A percentile compares a stretch with the other conserved stretches of the same genome.
These are phyloP conservation scores for Wallacemonas sp. DNA, from an alignment of 208 protist genomes.

Conservation along the genomic window DNA sequence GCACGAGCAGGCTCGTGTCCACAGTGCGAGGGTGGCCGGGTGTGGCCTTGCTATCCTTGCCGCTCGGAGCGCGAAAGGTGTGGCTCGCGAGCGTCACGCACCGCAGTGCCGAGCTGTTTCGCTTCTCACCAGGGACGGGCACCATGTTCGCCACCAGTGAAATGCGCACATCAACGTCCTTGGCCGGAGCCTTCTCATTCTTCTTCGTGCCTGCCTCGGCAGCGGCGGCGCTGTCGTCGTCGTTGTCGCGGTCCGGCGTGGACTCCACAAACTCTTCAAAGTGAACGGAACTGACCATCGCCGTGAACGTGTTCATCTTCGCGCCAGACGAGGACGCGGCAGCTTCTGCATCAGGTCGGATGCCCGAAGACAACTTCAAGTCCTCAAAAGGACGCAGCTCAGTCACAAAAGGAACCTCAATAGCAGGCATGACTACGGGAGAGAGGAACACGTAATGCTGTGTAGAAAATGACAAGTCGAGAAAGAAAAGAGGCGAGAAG, in stretches of 20 bases:
- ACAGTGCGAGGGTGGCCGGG: neutral
- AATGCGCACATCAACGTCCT: conserved; percentile 35
- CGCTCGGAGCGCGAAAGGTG: conserved; percentile 24
- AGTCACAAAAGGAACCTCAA: conserved; percentile 53
- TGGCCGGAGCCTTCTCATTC: conserved; percentile 1
- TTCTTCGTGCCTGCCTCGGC: neutral
- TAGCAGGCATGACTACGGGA: conserved; percentile 32
- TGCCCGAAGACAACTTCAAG: conserved; percentile 25
- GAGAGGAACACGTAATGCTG: neutral
- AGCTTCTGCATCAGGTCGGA: neutral
- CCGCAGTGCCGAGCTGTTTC: conserved; percentile 9
- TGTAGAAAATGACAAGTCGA: conserved; percentile 4
- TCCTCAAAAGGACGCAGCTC: conserved; percentile 46
- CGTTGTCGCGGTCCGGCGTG: conserved; percentile 7
- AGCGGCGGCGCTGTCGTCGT: neutral
- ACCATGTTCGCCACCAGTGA: conserved; percentile 34
- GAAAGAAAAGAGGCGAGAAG: conserved; percentile 5
- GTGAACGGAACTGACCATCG: conserved; percentile 36
- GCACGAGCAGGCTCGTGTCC: conserved; percentile 20
- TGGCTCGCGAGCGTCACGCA: conserved; percentile 41
- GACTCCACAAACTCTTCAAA: conserved; percentile 27
- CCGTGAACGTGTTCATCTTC: conserved; percentile 32
- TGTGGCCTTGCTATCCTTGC: neutral
- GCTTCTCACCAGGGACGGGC: neutral
- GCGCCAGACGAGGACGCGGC: neutral